Conservation (phyloP, 345 rosid species). For the Bruguiera parviflora region DNA sequence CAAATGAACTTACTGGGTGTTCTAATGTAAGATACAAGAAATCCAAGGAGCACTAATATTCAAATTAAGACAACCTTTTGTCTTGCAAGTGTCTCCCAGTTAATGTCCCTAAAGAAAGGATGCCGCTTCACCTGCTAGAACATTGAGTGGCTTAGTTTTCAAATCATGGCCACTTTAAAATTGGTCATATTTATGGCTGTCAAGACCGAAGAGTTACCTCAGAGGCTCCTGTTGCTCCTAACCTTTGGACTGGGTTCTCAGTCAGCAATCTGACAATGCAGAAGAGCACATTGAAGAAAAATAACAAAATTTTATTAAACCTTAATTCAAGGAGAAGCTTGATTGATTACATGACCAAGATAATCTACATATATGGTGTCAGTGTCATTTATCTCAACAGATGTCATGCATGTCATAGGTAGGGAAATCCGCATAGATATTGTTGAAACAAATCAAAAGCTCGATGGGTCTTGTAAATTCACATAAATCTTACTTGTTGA, state of each 20-base stretch:
- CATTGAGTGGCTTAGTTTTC: slow-evolving; percentile 14
- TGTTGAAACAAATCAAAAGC: not conserved
- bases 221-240: slow-evolving; percentile 89
- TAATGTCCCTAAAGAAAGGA: slow-evolving; percentile 76
- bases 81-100: slow-evolving; percentile 92
- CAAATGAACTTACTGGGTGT: slow-evolving; percentile 10
- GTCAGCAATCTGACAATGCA: slow-evolving; percentile 64
- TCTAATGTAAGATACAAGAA: slow-evolving; percentile 9
- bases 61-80: slow-evolving; percentile 60
- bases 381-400: no score
- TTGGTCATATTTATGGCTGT: slow-evolving; percentile 16
- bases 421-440: not conserved
- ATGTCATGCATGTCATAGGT: no score
- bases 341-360: not conserved
- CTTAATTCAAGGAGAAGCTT: slow-evolving; percentile 8
- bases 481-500: slow-evolving; percentile 66
- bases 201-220: slow-evolving; percentile 48
- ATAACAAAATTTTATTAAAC: not conserved
- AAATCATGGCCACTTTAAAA: not conserved
- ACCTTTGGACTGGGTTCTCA: slow-evolving; percentile 80
- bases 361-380: no score
- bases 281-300: slow-evolving; percentile 16
- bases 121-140: slow-evolving; percentile 72
- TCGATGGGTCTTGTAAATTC: not conserved
- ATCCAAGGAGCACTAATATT: not conserved